phyloP scores from a whole-genome alignment of 2,329 filamentous ascomycete species.

The Metarhizium sp. region DNA sequence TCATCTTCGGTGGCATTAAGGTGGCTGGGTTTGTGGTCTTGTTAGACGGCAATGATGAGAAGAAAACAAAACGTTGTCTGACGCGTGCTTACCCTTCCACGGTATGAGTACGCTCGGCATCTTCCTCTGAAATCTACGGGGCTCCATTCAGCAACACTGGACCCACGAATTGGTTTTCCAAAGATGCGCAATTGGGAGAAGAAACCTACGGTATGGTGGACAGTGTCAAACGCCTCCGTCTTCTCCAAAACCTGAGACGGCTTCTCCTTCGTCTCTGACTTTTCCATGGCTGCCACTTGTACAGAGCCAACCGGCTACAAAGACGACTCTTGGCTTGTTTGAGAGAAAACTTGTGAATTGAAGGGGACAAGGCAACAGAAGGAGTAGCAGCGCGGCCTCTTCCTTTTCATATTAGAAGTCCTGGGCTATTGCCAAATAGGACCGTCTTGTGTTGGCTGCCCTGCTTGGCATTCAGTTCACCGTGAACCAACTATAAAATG shows the following conservation, averaged over 20 bases:
- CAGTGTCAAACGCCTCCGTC: neutral
- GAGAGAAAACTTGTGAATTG: too few species aligned
- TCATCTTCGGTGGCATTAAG: slow-evolving; percentile 33
- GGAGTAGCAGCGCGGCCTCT: too few species aligned
- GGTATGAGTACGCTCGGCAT: neutral
- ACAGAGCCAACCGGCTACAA: neutral
- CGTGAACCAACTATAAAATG: too few species aligned
- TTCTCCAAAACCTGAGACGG: neutral
- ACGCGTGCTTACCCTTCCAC: neutral
- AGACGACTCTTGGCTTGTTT: too few species aligned
- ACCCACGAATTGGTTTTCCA: neutral
- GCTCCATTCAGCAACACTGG: neutral
- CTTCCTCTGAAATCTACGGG: neutral
- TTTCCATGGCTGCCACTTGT: slow-evolving; percentile 1
- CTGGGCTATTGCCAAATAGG: too few species aligned
- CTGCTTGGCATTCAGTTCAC: too few species aligned
- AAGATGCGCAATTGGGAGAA: neutral
- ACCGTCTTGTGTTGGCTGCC: too few species aligned
- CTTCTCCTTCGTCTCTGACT: neutral
- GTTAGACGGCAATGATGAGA: neutral
- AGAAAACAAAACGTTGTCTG: neutral
- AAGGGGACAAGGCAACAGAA: too few species aligned
- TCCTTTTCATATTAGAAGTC: too few species aligned
- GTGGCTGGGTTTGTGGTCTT: slow-evolving; percentile 2
- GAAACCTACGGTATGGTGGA: neutral